Evolutionary conservation across 352 stramenopile species (phyloP).

Genomic region (Pythium insidiosum): DNA sequence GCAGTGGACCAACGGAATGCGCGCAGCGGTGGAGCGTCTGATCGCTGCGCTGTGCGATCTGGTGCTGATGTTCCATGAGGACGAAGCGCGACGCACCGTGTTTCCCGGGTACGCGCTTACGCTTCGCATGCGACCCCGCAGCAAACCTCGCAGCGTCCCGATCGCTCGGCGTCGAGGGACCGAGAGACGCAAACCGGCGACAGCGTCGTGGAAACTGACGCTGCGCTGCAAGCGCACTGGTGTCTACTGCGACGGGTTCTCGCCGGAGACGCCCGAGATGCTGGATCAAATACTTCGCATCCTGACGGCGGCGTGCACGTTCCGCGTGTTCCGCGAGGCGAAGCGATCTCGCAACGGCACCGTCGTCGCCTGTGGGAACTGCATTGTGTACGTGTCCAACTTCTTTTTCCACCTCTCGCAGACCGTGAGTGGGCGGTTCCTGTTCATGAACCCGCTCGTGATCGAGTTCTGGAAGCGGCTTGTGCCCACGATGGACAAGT

Average conservation of each 20-base stretch:
- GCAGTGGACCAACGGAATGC: conserved; percentile 2
- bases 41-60: conserved; percentile 8
- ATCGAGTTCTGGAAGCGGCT: conserved; percentile 7
- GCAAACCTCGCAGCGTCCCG: no score
- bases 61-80: conserved; percentile 9
- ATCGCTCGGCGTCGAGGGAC: no score
- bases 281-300: conserved; percentile 11
- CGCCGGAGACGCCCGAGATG: neutral
- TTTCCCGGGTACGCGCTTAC: conserved; percentile 8
- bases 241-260: conserved; percentile 12
- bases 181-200: no score
- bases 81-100: conserved; percentile 3
- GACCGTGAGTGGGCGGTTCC: conserved; percentile 9
- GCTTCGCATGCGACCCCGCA: no score
- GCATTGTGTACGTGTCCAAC: conserved; percentile 7
- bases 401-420: conserved; percentile 9
- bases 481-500: conserved; percentile 6
- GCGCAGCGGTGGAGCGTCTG: conserved; percentile 2
- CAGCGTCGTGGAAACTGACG: neutral
- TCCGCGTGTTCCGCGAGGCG: neutral
- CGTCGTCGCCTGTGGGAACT: neutral
- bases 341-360: neutral
- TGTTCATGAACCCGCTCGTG: conserved; percentile 11
- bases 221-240: conserved; percentile 10
- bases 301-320: conserved; percentile 4